Evolutionary conservation across 768 basidiomycete species (phyloP).

Genomic region (Kwoniella mangroviensis): DNA sequence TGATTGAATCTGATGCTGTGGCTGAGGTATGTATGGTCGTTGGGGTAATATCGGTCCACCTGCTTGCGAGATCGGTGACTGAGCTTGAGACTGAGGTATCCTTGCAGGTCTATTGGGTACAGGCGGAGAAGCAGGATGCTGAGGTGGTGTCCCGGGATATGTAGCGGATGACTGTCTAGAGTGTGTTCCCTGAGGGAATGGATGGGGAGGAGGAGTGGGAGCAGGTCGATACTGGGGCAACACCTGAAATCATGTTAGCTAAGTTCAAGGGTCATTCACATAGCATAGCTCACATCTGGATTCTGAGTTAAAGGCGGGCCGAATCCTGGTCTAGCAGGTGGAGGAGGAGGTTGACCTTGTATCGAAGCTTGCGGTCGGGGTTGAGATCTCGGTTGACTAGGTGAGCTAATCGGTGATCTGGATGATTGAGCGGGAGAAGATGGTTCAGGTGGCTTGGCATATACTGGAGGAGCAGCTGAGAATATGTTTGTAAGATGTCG

Average conservation of each 20-base stretch:
- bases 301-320: constrained; percentile 6
- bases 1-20: constrained; percentile 2
- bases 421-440: constrained; percentile 31
- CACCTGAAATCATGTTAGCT: constrained; percentile 11
- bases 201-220: constrained; percentile 53
- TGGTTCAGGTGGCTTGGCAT: constrained; percentile 65
- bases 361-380: background rate
- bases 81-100: constrained; percentile 12
- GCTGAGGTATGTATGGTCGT: constrained; percentile 30
- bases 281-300: background rate
- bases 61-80: constrained; percentile 16
- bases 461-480: constrained; percentile 84
- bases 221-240: constrained; percentile 52
- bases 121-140: constrained; percentile 43
- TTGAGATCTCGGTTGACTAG: background rate
- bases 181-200: constrained; percentile 44
- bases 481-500: constrained; percentile 81
- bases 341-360: constrained; percentile 18
- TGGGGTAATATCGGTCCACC: constrained; percentile 27
- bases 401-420: constrained; percentile 10
- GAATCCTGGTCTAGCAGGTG: constrained; percentile 30
- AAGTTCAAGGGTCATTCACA: background rate
- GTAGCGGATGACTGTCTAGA: constrained; percentile 35
- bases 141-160: constrained; percentile 27
- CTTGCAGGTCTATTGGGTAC: constrained; percentile 41